Conservation (phyloP, 208 protist genomes). For the Entamoeba moshkovskii region DNA sequence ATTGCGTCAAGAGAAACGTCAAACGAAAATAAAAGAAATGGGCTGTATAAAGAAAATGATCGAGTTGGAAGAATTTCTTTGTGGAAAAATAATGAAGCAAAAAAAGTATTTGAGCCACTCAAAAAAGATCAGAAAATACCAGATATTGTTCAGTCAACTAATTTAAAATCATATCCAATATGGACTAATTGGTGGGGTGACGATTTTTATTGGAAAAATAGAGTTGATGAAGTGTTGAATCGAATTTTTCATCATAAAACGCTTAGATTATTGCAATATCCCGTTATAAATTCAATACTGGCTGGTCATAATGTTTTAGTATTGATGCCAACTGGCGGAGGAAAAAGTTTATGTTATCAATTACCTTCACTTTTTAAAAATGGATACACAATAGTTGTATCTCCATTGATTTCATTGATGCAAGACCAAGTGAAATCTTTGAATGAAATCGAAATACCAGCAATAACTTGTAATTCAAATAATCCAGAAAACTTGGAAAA, state of each 20-base stretch:
- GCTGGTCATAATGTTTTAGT: conserved; percentile 2
- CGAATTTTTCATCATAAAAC: background rate
- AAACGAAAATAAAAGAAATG: background rate
- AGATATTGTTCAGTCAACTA: background rate
- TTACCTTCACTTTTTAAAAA: background rate
- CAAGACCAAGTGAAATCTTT: conserved; percentile 18
- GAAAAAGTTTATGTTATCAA: conserved; percentile 22
- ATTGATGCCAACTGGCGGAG: background rate
- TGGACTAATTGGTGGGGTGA: background rate
- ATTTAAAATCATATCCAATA: background rate
- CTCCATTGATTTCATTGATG: conserved; percentile 20
- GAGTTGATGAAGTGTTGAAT: background rate
- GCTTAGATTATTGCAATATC: background rate
- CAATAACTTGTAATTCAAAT: background rate
- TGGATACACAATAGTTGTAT: conserved; percentile 10
- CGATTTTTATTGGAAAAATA: background rate
- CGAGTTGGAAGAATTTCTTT: background rate
- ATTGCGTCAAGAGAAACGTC: background rate
- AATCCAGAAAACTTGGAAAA: background rate
- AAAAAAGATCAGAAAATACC: background rate
- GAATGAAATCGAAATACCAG: background rate
- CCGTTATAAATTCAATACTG: background rate
- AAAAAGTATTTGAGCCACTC: background rate
- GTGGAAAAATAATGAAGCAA: background rate
- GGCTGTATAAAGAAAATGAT: background rate